Base-by-base conservation (phyloP, 257 asterid genomes). In the Rauvolfia tetraphylla region DNA sequence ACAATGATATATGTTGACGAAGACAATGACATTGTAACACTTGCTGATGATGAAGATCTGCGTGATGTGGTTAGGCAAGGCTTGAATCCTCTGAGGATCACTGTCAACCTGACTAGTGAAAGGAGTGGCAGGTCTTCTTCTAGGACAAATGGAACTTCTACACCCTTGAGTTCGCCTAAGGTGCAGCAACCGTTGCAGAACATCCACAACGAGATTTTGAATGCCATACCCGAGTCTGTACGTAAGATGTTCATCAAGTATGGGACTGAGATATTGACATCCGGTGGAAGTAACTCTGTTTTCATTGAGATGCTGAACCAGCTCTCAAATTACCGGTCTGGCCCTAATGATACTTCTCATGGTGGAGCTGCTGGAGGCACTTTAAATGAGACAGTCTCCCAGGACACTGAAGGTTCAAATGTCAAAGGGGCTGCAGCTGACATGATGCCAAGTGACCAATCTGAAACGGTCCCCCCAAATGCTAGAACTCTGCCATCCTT, bases 1-100 rank as follows among this genome's bases (percentile, higher is more conserved):
- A 51, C 61, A 31, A 92, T 95, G 29, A 93, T 96, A n/a, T 95
- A 95, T 71, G 39, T 82, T 6, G 99, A 95, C 65, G 97, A 89
- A 83, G 98, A 95, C 73, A 76, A 73, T 34, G 99, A 93, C 71
- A 82, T 76, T 13, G 90, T 95, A 67, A 80, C 94, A 8, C 95
- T 95, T 63, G 91, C 81, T 78, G 97, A 93, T 75, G 95, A 91
- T 77, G 97, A 86, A 46, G 99, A 95, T 86, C 91, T 95, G 62
- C 74, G 29, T 23, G 98, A 95, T 62, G 93, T 81, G 68, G 87
- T 88, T 76, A 88, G 81, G 73, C 99, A 95, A 86, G 83, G 48
- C 59, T 85, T 95, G 79, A 81, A 90, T 83, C 99, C 99, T 39
- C 49, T 91, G 77, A 81, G 99, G 73, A 79, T 95, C 53, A 85